Evolutionary conservation across 148 eudicot species (phyloP).

Genomic region (Chenopodium berlandieri): DNA sequence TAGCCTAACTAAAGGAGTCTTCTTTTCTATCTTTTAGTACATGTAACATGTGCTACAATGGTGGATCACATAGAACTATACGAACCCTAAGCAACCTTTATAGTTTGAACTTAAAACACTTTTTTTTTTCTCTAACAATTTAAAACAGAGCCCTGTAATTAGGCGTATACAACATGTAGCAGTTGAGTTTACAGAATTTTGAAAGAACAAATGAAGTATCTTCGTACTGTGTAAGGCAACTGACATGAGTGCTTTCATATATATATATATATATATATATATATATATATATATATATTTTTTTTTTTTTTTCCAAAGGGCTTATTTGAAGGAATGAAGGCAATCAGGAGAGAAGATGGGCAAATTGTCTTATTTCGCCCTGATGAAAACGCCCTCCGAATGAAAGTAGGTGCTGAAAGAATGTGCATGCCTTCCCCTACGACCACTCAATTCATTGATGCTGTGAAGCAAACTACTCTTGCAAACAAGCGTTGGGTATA

Average conservation of each 20-base stretch:
- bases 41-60: too few species aligned
- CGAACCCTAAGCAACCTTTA: background rate
- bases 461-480: conserved; percentile 43
- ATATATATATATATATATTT: too few species aligned
- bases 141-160: background rate
- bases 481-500: conserved; percentile 53
- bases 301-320: conserved; percentile 22
- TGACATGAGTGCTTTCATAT: background rate
- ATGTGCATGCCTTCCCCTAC: conserved; percentile 59
- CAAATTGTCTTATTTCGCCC: conserved; percentile 37
- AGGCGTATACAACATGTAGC: background rate
- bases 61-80: too few species aligned
- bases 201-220: too few species aligned
- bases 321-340: conserved; percentile 49
- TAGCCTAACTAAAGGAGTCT: too few species aligned
- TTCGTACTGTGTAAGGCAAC: background rate
- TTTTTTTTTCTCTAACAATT: too few species aligned
- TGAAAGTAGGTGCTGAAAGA: conserved; percentile 46
- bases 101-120: background rate
- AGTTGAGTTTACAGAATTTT: background rate
- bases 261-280: too few species aligned
- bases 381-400: conserved; percentile 42
- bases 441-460: conserved; percentile 40
- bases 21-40: too few species aligned
- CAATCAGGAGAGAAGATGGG: conserved; percentile 38